Evolutionary conservation across 2,329 filamentous ascomycete genomes (phyloP), one percentile per base, ranked within the genome.

Genomic region (Ceratocystiopsis sp.): DNA sequence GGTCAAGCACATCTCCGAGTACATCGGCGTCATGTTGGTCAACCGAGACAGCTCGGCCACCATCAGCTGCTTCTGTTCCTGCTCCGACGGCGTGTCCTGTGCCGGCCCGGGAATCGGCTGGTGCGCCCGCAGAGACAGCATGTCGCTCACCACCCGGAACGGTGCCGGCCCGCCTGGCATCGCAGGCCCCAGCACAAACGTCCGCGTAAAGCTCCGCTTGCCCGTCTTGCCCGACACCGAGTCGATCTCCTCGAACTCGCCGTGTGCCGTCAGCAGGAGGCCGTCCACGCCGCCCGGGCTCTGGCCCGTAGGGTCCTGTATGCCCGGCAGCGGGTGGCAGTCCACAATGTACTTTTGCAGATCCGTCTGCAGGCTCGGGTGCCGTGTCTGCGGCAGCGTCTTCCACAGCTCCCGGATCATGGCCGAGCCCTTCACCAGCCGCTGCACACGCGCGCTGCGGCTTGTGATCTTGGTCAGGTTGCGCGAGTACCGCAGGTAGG

Each of bases 291-390:
- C 84, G 17, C 65, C 63, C 1, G 63, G 57, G 47, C 68, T 78
- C 49, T 78, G 68, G 2, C 77, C 75, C 13, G 69, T 71, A 3
- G 77, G 78, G 52, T 93, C 84, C 3, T 72, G 70, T 19, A 93
- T 68, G 33, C 79, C 77, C 2, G 78, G 73, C 33, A 87, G 65
- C 15, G 80, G 71, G 52, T 85, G 79, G 51, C 84, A 87, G 59
- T 93, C 85, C 55, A 93, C 76, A 42, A 85, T 73, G 68, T 85
- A 93, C 52, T 86, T 82, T 54, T 73, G 67, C 13, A 77, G 61
- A 39, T 84, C 73, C 1, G 70, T 62, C 40, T 69, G 65, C 48
- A 93, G 71, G 53, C 80, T 71, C 2, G 84, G 80, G 56, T 94
- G 86, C 38, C 71, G 73, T 10, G 84, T 89, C 36, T 65, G 61